Evolutionary conservation across 768 basidiomycete species (phyloP), one percentile per base, ranked within the genome.

Genomic region (Russula dissimulans): DNA sequence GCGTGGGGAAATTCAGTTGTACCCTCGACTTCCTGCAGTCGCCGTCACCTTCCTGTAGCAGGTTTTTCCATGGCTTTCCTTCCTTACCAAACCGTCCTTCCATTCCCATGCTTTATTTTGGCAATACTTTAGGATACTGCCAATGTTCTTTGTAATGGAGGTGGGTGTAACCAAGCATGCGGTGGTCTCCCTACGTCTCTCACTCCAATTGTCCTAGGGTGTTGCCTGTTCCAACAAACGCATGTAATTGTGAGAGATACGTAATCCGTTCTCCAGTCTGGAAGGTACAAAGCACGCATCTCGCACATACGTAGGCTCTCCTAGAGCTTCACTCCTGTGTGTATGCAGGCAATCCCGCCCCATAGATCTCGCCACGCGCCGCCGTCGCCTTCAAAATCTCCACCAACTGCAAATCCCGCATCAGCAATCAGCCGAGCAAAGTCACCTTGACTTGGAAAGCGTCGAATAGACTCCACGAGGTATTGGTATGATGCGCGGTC

Each of bases 401-500:
- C 78, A 29, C 86, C 88, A 1, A 83, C 87, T 38, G 78, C 69
- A 73, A 95, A 94, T 0, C 93, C 93, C 5, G 89, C 91, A 22
- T 91, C 85, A 63, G 79, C 72, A 67, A 95, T 90, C 94, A 98
- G 88, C 66, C 82, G 74, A 6, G 94, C 86, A 73, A 98, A 98
- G 57, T 89, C 86, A 8, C 81, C 76, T 71, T 97, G 95, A 11
- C 83, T 78, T 31, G 95, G 95, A 77, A 98, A 98, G 66, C 83
- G 84, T 44, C 93, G 87, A 67, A 99, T 98, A 11, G 94, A 97
- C 72, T 99, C 97, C 45, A 98, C 92, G 46, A 99, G 81, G 71
- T 99, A 98, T 71, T 97, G 94, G 72, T 99, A 99, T 6, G 94
- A 95, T 22, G 84, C 87, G 22, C 95, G 81, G 73, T 99, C 95